Conservation (phyloP, 225 moss, liverwort and hornwort genomes). For the Asterella californica region DNA sequence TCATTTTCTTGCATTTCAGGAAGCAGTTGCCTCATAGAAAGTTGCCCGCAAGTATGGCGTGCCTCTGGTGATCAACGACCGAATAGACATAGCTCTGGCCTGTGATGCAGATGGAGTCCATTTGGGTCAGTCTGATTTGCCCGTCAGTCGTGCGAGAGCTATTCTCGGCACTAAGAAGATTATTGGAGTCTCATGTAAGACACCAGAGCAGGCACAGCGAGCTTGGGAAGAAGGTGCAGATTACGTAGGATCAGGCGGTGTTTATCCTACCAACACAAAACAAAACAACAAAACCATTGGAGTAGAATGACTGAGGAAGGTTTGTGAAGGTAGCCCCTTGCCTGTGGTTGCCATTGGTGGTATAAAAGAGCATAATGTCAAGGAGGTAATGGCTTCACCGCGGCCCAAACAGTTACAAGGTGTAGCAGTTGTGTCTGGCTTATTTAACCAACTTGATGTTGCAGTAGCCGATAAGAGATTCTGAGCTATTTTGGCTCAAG, state of each 20-base stretch:
- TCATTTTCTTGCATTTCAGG: constrained; percentile 45
- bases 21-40: constrained; percentile 70
- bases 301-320: constrained; percentile 59
- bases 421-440: constrained; percentile 77
- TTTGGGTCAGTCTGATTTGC: constrained; percentile 79
- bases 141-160: constrained; percentile 65
- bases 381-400: constrained; percentile 61
- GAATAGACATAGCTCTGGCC: constrained; percentile 81
- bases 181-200: constrained; percentile 93
- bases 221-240: constrained; percentile 92
- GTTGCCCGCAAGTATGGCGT: constrained; percentile 68
- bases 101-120: constrained; percentile 96
- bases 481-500: constrained; percentile 43
- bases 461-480: constrained; percentile 47
- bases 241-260: constrained; percentile 87
- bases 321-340: constrained; percentile 68
- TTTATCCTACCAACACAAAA: constrained; percentile 85
- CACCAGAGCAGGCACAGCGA: constrained; percentile 74
- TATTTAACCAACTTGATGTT: constrained; percentile 82
- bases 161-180: constrained; percentile 78
- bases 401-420: constrained; percentile 66
- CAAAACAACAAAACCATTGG: constrained; percentile 84
- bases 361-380: constrained; percentile 58
- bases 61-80: constrained; percentile 83
- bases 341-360: constrained; percentile 95